Evolutionary conservation across 1,139 yeast species (phyloP).

Genomic region (Blastobotrys ciferrii): DNA sequence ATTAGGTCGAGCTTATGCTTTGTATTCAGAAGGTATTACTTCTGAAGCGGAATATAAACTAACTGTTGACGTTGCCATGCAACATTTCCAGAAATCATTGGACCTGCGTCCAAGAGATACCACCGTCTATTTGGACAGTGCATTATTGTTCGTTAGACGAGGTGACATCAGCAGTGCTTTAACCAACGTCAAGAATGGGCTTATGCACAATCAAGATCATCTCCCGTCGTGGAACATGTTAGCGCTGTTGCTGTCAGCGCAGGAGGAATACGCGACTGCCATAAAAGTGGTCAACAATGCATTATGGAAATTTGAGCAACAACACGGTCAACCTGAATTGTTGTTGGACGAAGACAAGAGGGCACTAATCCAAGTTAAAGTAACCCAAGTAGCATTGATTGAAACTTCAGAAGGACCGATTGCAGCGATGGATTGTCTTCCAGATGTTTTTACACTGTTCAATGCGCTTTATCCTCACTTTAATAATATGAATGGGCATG

Average conservation of each 20-base stretch:
- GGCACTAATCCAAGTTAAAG: conserved; percentile 65
- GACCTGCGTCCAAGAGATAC: conserved; percentile 21
- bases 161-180: conserved; percentile 32
- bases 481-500: neutral
- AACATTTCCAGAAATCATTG: conserved; percentile 29
- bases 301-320: conserved; percentile 24
- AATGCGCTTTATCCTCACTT: conserved; percentile 47
- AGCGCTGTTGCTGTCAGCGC: conserved; percentile 51
- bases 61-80: conserved; percentile 24
- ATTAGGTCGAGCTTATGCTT: conserved; percentile 16
- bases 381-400: conserved; percentile 70
- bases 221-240: conserved; percentile 53
- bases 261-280: conserved; percentile 49
- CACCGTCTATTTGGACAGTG: conserved; percentile 30
- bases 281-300: conserved; percentile 46
- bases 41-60: conserved; percentile 23
- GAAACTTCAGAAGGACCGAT: conserved; percentile 62
- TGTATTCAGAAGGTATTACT: conserved; percentile 21
- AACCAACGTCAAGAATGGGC: conserved; percentile 36
- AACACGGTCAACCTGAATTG: conserved; percentile 14
- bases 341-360: conserved; percentile 19
- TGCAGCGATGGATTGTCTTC: conserved; percentile 60
- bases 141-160: conserved; percentile 32
- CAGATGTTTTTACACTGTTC: conserved; percentile 64
- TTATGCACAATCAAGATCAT: conserved; percentile 42